phyloP scores from a whole-genome alignment of 495 filamentous ascomycete genomes.

The Aspergillus biplanus region DNA sequence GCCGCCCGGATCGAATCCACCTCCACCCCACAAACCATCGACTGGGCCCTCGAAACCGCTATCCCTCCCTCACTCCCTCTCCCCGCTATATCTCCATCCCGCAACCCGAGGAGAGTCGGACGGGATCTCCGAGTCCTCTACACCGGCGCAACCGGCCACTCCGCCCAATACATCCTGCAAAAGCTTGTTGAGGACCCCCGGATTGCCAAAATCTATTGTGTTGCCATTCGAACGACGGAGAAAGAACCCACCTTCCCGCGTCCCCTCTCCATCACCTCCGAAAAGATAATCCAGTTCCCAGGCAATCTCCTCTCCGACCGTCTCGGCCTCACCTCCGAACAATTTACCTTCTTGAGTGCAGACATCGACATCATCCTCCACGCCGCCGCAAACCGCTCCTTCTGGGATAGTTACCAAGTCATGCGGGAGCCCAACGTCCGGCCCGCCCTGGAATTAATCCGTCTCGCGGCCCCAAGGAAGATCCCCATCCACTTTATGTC shows the following conservation, averaged over 20 bases:
- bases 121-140: constrained; percentile 25
- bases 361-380: constrained; percentile 52
- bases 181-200: constrained; percentile 26
- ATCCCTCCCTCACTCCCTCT: no score
- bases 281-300: constrained; percentile 38
- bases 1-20: background rate
- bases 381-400: constrained; percentile 55
- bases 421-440: constrained; percentile 46
- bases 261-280: background rate
- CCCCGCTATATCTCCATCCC: no score
- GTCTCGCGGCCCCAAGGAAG: constrained; percentile 30
- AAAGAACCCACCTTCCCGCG: background rate
- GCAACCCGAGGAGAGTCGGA: background rate
- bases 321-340: constrained; percentile 40
- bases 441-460: constrained; percentile 44
- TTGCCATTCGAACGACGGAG: constrained; percentile 30
- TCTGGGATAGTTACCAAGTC: constrained; percentile 49
- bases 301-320: constrained; percentile 39
- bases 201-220: constrained; percentile 34
- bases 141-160: constrained; percentile 42
- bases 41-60: no score
- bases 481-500: constrained; percentile 59
- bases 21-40: background rate
- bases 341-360: constrained; percentile 31
- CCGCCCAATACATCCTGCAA: constrained; percentile 36